Conservation (phyloP, 2,329 filamentous ascomycete species). For the Nigrospora sphaerica region DNA sequence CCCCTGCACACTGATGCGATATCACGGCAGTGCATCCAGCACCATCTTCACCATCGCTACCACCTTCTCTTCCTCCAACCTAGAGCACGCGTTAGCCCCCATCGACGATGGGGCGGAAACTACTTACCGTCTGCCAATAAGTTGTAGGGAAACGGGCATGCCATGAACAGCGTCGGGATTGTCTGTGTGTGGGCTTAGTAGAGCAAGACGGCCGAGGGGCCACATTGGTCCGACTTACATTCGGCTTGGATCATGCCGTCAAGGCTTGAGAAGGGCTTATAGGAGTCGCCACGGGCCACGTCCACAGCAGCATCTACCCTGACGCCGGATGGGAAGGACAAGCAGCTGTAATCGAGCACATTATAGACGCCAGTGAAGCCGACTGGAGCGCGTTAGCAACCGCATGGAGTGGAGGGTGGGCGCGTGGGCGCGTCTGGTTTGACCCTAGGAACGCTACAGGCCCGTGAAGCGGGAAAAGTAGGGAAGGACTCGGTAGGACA, state of each 20-base stretch:
- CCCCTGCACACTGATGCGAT: too few relatives aligned
- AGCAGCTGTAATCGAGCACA: slow-evolving; percentile 37
- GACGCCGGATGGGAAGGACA: slow-evolving; percentile 38
- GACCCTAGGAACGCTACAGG: background rate
- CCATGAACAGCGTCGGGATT: slow-evolving; percentile 30
- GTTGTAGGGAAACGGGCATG: slow-evolving; percentile 33
- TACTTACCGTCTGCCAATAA: slow-evolving; percentile 29
- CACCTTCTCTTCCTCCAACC: slow-evolving; percentile 24
- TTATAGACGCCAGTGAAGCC: slow-evolving; percentile 44
- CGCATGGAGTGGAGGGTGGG: background rate
- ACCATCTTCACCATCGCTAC: slow-evolving; percentile 21
- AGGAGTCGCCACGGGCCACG: slow-evolving; percentile 14
- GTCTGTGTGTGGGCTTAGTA: slow-evolving; percentile 18
- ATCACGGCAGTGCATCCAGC: slow-evolving; percentile 12
- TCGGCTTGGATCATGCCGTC: slow-evolving; percentile 31
- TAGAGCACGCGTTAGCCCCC: slow-evolving; percentile 5
- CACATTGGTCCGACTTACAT: slow-evolving; percentile 27
- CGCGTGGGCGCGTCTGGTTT: background rate
- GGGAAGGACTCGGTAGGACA: too few relatives aligned
- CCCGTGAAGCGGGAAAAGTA: background rate
- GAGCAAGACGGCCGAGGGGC: too few relatives aligned
- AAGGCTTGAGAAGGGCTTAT: slow-evolving; percentile 25
- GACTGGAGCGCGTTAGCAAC: slow-evolving; percentile 21
- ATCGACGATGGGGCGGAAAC: background rate
- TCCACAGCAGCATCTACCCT: slow-evolving; percentile 32